Base-by-base conservation (phyloP, 441 rosid genomes). In the Brassica balearica region DNA sequence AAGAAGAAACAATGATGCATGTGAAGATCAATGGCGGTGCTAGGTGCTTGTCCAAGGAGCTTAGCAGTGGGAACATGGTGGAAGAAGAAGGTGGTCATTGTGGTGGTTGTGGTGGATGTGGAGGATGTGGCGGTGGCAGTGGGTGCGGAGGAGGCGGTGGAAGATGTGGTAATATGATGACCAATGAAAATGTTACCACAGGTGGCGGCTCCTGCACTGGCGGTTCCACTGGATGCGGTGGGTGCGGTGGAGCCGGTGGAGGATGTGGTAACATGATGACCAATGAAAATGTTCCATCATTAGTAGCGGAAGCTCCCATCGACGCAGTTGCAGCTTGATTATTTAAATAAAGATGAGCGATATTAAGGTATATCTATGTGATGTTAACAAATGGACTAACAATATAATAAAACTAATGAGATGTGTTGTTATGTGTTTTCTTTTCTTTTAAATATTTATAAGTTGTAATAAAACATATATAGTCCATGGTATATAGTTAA, bases 201-300 rank as follows among this genome's bases (percentile, higher is more conserved):
- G 80, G 81, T 6, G 78, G 84, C 0, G 80, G 88, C 0, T 15
- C 69, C 0, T 80, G 86, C 65, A 75, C 75, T 38, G 75, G 86
- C 1, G 85, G 88, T 55, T 79, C 78, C 70, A 74, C 75, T 19
- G 82, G 82, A 2, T 74, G 82, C 17, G 80, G 85, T 29, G 73
- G 82, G 11, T 53, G 85, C 25, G 81, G 78, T 3, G 71, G 74
- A 7, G 34, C 83, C 23, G 80, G 78, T 3, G 71, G 74, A 14
- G 36, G 15, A 25, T 70, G 79, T 51, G 71, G 82, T 65, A 27
- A 36, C 53, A 83, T 74, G 77, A 38, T 74, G 59, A 80, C 61
- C 10, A 23, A 22, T 46, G 77, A 48, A 73, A 48, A 56, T 56
- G 61, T 56, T 56, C 5, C 76, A 43, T 41, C 61, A 11, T 56